These are phyloP conservation scores for Bipolaris zeicola DNA, from an alignment of 2,329 filamentous ascomycete species.

Conservation along the genomic window DNA sequence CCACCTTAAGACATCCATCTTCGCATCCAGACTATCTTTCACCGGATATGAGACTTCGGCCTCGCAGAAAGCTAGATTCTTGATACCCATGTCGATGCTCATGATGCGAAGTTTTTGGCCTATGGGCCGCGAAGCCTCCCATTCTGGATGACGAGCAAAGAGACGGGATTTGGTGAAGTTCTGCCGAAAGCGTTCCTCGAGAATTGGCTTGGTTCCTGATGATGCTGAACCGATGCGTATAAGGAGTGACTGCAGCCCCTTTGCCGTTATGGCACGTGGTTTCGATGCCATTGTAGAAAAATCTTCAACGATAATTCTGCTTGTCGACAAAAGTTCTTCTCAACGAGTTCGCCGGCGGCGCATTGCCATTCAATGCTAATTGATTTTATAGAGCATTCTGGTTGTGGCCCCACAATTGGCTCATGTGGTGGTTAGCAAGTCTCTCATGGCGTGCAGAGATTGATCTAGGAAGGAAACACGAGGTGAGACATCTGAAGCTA, in stretches of 20 bases:
- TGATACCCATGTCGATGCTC: conserved; percentile 84
- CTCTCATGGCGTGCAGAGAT: neutral
- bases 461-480: neutral
- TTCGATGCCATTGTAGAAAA: conserved; percentile 22
- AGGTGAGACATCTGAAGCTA: neutral
- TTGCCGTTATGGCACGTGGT: conserved; percentile 48
- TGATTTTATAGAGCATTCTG: neutral
- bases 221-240: conserved; percentile 64
- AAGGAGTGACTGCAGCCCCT: conserved; percentile 64
- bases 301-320: neutral
- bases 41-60: conserved; percentile 49
- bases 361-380: neutral
- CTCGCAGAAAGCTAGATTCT: conserved; percentile 77
- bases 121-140: neutral
- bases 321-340: neutral
- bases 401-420: neutral
- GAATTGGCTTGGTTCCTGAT: conserved; percentile 63
- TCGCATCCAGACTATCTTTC: conserved; percentile 11
- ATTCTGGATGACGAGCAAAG: conserved; percentile 1
- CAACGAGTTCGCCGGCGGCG: neutral
- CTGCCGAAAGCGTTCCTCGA: conserved; percentile 58
- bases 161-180: conserved; percentile 34
- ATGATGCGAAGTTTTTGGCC: conserved; percentile 57
- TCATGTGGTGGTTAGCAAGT: neutral
- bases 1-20: conserved; percentile 39